Conservation (phyloP, 345 rosid species). For the Geranium brycei region DNA sequence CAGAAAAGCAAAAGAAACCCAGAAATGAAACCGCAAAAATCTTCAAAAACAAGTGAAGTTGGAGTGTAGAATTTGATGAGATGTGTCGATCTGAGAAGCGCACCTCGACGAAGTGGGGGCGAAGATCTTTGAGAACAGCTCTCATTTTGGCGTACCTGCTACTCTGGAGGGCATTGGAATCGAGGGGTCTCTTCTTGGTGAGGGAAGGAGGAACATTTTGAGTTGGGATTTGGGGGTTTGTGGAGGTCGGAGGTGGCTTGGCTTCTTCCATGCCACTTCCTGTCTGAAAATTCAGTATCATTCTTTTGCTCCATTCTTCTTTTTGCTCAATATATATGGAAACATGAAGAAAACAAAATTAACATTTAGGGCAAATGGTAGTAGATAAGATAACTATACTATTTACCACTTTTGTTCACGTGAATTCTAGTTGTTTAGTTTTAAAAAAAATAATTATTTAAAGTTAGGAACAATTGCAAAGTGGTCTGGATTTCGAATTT, state of each 20-base stretch:
- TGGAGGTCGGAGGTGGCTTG: neutral
- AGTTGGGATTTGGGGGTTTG: constrained; percentile 4
- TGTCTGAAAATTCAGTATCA: neutral
- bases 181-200: constrained; percentile 39
- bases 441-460: no score
- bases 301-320: no score
- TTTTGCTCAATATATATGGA: no score
- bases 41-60: neutral
- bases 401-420: no score
- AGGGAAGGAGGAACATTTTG: constrained; percentile 11
- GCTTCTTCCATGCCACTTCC: neutral
- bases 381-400: no score
- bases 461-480: no score
- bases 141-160: constrained; percentile 53
- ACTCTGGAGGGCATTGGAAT: constrained; percentile 22
- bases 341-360: no score
- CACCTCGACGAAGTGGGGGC: constrained; percentile 55
- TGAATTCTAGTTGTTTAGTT: no score
- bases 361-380: no score
- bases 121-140: constrained; percentile 39
- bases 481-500: no score
- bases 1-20: neutral
- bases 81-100: neutral
- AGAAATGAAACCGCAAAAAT: constrained; percentile 6
- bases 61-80: neutral